phyloP scores from a whole-genome alignment of 2,329 filamentous ascomycete species.

The Sclerotinia trifoliorum region DNA sequence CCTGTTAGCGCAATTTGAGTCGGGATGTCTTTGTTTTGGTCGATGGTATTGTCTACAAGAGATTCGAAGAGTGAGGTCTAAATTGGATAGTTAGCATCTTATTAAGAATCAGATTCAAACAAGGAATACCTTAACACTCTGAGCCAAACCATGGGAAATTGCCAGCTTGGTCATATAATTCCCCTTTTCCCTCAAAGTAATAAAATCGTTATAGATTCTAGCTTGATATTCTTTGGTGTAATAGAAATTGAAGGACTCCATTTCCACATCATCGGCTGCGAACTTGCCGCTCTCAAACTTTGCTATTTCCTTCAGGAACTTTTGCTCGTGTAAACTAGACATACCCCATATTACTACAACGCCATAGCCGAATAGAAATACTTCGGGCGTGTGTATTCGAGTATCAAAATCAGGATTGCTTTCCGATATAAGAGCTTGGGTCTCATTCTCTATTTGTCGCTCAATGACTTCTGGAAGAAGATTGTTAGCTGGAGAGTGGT shows the following conservation, averaged over 20 bases:
- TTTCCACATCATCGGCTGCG: constrained; percentile 83
- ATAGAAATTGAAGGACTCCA: constrained; percentile 99
- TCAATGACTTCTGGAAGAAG: constrained; percentile 33
- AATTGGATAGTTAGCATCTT: not conserved
- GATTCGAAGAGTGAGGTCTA: constrained; percentile 95
- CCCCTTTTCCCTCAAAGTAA: constrained; percentile 86
- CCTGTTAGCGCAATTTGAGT: constrained; percentile 90
- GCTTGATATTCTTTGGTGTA: constrained; percentile 98
- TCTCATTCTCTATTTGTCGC: constrained; percentile 43
- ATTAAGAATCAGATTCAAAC: constrained; percentile 22
- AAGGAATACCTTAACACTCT: constrained; percentile 77
- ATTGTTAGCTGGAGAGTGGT: constrained; percentile 26
- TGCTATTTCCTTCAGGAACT: constrained; percentile 88
- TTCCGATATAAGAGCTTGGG: constrained; percentile 31
- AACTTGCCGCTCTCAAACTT: constrained; percentile 94
- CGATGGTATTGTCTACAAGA: constrained; percentile 88
- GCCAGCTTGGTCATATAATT: constrained; percentile 98
- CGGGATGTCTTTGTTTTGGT: constrained; percentile 88
- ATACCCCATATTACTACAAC: constrained; percentile 99
- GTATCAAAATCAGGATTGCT: constrained; percentile 74
- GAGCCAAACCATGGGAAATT: constrained; percentile 91
- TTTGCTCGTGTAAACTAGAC: constrained; percentile 82
- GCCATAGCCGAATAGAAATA: constrained; percentile 96
- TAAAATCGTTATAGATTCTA: constrained; percentile 99
- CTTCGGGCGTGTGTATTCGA: constrained; percentile 84